Conservation (phyloP, 2,329 filamentous ascomycete genomes). For the Fulvia fulva region DNA sequence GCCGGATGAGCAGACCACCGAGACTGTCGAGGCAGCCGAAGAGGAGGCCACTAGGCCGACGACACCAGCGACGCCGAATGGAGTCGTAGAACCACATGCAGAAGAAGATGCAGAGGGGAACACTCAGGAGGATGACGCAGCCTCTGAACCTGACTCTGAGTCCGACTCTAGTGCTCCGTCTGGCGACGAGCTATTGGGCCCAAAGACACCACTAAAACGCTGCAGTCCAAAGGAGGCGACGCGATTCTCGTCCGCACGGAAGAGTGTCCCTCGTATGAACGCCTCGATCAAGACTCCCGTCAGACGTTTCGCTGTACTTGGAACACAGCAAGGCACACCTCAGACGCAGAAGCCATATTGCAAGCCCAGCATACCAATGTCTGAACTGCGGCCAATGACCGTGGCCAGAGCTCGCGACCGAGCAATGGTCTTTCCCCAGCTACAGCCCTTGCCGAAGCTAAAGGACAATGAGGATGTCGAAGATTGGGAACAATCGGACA, state of each 20-base stretch:
- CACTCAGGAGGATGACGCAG: not conserved
- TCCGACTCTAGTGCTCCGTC: conserved; percentile 18
- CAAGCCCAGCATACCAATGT: conserved; percentile 18
- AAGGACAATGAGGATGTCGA: conserved; percentile 7
- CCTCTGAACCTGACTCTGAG: conserved; percentile 8
- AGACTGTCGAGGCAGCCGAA: not conserved
- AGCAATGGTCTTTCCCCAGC: conserved; percentile 25
- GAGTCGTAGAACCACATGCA: conserved; percentile 4
- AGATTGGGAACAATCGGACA: not conserved
- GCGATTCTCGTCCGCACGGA: conserved; percentile 19
- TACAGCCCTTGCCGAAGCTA: conserved; percentile 14
- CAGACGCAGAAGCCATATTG: conserved; percentile 25
- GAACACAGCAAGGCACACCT: conserved; percentile 24
- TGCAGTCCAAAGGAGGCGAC: conserved; percentile 18
- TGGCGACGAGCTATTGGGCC: conserved; percentile 32
- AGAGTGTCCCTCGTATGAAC: conserved; percentile 9
- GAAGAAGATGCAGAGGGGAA: conserved; percentile 6
- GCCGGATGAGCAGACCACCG: not conserved
- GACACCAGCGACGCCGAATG: not conserved
- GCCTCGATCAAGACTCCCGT: conserved; percentile 20
- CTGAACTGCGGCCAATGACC: conserved; percentile 22
- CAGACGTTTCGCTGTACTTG: conserved; percentile 17
- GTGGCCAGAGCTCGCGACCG: conserved; percentile 21
- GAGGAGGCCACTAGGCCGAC: not conserved
- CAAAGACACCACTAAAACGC: conserved; percentile 33